Percentiles rank a stretch among this genome's conserved stretches.
Conservation (phyloP, 106 monocot genomes). For the Allium fistulosum region DNA sequence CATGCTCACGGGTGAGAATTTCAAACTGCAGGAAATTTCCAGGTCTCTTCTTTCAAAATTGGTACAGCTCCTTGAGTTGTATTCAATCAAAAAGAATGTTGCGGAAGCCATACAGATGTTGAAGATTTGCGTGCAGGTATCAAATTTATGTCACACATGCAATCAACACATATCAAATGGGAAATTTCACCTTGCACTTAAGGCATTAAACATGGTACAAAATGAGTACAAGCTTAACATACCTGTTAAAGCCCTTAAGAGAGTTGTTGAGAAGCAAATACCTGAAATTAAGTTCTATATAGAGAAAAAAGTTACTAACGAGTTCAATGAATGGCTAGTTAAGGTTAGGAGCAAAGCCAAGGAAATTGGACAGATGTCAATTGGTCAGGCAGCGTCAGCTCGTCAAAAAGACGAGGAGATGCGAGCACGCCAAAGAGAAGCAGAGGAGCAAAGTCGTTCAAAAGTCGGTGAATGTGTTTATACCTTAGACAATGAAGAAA, state of each 20-base stretch:
- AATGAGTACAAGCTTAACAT: slow-evolving; percentile 24
- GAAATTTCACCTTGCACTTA: slow-evolving; percentile 38
- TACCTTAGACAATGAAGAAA: slow-evolving; percentile 36
- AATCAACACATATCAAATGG: slow-evolving; percentile 29
- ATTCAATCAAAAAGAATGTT: slow-evolving; percentile 45
- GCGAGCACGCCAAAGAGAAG: slow-evolving; percentile 51
- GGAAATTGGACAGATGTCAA: slow-evolving; percentile 78
- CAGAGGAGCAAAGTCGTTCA: slow-evolving; percentile 51
- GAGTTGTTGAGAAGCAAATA: slow-evolving; percentile 43
- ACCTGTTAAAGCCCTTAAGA: slow-evolving; percentile 29
- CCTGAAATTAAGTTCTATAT: slow-evolving; percentile 43
- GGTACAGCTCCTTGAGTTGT: slow-evolving; percentile 42
- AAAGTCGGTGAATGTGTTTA: slow-evolving; percentile 49
- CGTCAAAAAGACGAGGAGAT: slow-evolving; percentile 66
- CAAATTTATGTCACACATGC: slow-evolving; percentile 35
- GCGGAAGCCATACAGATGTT: slow-evolving; percentile 26
- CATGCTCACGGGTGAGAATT: slow-evolving; percentile 39
- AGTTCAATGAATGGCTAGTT: slow-evolving; percentile 84
- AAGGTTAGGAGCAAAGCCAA: slow-evolving; percentile 47
- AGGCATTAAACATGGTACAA: slow-evolving; percentile 36
- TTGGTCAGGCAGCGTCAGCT: slow-evolving; percentile 56
- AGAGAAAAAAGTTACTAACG: slow-evolving; percentile 50
- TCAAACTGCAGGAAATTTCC: slow-evolving; percentile 34
- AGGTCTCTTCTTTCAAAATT: slow-evolving; percentile 47
- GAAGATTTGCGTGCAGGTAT: slow-evolving; percentile 26